phyloP scores from a whole-genome alignment of 805 yeast species.

The Lachancea mirantina region DNA sequence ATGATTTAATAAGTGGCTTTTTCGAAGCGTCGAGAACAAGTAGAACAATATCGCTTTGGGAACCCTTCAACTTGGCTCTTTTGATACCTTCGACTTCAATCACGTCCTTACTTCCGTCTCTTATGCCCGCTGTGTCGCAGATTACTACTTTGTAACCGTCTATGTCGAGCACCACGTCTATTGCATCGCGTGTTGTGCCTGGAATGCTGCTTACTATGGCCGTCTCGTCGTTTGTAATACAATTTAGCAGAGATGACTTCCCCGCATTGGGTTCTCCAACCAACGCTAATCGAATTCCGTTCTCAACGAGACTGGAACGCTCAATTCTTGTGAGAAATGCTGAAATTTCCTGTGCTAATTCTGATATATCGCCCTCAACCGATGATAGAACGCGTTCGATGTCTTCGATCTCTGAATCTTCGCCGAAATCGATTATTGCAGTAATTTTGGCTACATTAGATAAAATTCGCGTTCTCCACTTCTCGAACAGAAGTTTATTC shows the following conservation, averaged over 20 bases:
- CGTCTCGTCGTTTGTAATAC: conserved; percentile 68
- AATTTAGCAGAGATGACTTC: conserved; percentile 77
- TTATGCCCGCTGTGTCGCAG: conserved; percentile 91
- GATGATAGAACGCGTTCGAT: conserved; percentile 43
- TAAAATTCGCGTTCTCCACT: conserved; percentile 65
- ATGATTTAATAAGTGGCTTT: conserved; percentile 26
- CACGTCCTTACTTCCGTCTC: conserved; percentile 44
- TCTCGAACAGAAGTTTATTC: conserved; percentile 44
- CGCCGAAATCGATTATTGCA: conserved; percentile 91
- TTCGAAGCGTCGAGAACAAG: conserved; percentile 40
- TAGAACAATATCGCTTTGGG: conserved; percentile 62
- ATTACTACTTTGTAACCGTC: conserved; percentile 76
- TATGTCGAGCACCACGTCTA: conserved; percentile 75
- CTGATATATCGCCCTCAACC: conserved; percentile 40
- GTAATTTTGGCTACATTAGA: conserved; percentile 67
- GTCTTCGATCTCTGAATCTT: conserved; percentile 79
- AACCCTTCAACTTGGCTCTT: conserved; percentile 58
- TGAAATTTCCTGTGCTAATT: conserved; percentile 40
- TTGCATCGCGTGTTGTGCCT: conserved; percentile 88
- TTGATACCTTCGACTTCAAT: conserved; percentile 78
- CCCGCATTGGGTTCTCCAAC: conserved; percentile 97
- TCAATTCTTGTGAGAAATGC: conserved; percentile 39
- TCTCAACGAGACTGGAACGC: conserved; percentile 54
- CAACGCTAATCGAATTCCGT: conserved; percentile 67
- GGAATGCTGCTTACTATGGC: conserved; percentile 89